phyloP scores from a whole-genome alignment of 495 filamentous ascomycete species.

The Cercophora newfieldiana region DNA sequence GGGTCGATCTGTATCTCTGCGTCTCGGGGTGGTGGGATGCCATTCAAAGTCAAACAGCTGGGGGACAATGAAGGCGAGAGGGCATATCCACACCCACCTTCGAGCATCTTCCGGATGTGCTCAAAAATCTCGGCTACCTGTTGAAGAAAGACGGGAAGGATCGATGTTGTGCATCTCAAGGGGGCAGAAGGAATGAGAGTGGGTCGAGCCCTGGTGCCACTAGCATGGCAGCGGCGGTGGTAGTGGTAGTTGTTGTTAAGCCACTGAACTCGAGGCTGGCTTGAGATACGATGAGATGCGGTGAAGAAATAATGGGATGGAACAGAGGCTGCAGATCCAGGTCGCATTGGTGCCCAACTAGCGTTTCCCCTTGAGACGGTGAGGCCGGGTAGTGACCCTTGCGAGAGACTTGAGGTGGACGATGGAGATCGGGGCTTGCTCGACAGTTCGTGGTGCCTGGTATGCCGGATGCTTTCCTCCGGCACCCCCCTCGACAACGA shows the following conservation, averaged over 20 bases:
- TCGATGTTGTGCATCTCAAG: conserved; percentile 11
- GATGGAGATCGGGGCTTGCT: conserved; percentile 19
- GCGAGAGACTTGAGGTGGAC: conserved; percentile 6
- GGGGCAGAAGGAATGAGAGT: conserved; percentile 4
- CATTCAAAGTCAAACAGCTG: not conserved
- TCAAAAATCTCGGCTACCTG: not conserved
- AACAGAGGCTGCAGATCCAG: conserved; percentile 18
- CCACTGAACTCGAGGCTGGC: not conserved
- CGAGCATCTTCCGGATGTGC: not conserved
- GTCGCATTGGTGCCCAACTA: conserved; percentile 22
- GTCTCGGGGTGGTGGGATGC: not conserved
- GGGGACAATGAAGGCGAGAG: not conserved
- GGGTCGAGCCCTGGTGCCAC: not conserved
- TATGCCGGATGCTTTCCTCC: conserved; percentile 24
- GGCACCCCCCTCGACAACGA: conserved; percentile 14
- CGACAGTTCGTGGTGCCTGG: conserved; percentile 11
- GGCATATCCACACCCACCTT: not conserved
- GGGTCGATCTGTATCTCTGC: conserved; percentile 10
- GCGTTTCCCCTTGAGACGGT: not conserved
- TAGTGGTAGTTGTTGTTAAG: conserved; percentile 6
- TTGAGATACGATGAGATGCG: conserved; percentile 13
- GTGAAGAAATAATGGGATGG: not conserved
- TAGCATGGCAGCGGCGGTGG: no score
- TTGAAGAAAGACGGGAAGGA: not conserved
- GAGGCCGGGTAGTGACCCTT: conserved; percentile 11